Evolutionary conservation across 2,329 filamentous ascomycete genomes (phyloP).

Genomic region (Daldinia sp.): DNA sequence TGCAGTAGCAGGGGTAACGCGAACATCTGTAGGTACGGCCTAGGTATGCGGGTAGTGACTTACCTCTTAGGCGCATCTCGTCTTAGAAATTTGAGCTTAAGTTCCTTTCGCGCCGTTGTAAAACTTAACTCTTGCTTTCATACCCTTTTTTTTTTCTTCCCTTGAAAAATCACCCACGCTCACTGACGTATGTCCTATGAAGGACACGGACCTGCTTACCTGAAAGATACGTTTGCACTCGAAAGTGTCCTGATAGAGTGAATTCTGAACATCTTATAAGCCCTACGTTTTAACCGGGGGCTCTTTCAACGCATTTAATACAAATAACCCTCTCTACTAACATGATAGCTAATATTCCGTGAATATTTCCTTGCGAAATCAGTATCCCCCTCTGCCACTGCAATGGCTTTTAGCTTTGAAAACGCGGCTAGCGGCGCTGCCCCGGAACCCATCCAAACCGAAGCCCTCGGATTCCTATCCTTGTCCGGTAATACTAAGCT

Average conservation of each 20-base stretch:
- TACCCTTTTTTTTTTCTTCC: background rate
- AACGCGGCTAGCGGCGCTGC: conserved; percentile 42
- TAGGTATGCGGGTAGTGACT: conserved; percentile 3
- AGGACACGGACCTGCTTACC: conserved; percentile 9
- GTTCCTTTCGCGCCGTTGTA: conserved; percentile 19
- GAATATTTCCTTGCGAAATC: conserved; percentile 28
- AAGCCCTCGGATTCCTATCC: conserved; percentile 85
- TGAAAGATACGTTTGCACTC: background rate
- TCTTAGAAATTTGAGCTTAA: conserved; percentile 24
- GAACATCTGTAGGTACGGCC: conserved; percentile 14
- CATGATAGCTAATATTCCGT: conserved; percentile 22
- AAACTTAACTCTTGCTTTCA: conserved; percentile 1
- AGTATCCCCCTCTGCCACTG: conserved; percentile 22
- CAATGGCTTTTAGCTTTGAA: conserved; percentile 44
- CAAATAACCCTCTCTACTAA: conserved; percentile 7
- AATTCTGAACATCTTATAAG: background rate
- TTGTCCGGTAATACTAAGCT: conserved; percentile 84
- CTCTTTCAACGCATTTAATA: conserved; percentile 4
- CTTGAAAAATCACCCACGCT: background rate
- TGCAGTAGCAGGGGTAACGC: conserved; percentile 29
- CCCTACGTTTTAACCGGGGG: background rate
- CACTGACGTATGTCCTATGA: background rate
- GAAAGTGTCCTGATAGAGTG: background rate
- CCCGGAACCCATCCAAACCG: conserved; percentile 80
- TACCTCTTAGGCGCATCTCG: conserved; percentile 20